Conservation (phyloP, 495 filamentous ascomycete genomes). For the Aspergillus incahuasiensis region DNA sequence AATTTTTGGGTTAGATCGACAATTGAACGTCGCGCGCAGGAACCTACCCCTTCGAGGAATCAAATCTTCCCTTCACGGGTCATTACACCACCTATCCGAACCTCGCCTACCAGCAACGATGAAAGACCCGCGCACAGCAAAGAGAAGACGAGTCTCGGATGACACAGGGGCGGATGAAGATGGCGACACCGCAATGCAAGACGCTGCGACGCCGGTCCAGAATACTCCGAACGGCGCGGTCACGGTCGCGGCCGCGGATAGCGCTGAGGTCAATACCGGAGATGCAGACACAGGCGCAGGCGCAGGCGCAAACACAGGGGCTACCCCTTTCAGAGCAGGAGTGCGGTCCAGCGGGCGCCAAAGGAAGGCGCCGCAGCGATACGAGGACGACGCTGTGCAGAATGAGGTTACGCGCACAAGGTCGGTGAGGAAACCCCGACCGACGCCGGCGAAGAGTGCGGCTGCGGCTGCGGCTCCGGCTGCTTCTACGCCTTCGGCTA, state of each 20-base stretch:
- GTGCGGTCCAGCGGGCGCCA: slow-evolving; percentile 38
- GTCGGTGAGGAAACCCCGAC: slow-evolving; percentile 19
- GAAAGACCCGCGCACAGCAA: slow-evolving; percentile 38
- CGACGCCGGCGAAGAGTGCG: neutral
- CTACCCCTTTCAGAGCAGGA: slow-evolving; percentile 26
- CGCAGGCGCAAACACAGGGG: slow-evolving; percentile 8
- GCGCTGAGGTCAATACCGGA: neutral
- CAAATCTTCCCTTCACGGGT: neutral
- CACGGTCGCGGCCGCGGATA: neutral
- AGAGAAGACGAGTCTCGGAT: slow-evolving; percentile 39
- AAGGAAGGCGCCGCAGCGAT: slow-evolving; percentile 38
- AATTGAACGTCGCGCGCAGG: neutral
- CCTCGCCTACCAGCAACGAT: slow-evolving; percentile 16
- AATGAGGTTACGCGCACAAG: slow-evolving; percentile 21
- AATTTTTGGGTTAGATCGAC: too few relatives aligned
- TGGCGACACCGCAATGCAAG: slow-evolving; percentile 34
- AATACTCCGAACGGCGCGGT: slow-evolving; percentile 5
- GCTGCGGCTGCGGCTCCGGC: slow-evolving; percentile 10
- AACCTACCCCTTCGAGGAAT: neutral
- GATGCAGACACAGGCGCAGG: neutral
- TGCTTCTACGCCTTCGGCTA: slow-evolving; percentile 2
- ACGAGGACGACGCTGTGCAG: slow-evolving; percentile 24
- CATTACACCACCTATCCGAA: neutral
- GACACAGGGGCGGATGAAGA: slow-evolving; percentile 23
- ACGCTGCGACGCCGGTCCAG: neutral